phyloP scores from a whole-genome alignment of 495 filamentous ascomycete genomes.

The Penicillium pulvis region DNA sequence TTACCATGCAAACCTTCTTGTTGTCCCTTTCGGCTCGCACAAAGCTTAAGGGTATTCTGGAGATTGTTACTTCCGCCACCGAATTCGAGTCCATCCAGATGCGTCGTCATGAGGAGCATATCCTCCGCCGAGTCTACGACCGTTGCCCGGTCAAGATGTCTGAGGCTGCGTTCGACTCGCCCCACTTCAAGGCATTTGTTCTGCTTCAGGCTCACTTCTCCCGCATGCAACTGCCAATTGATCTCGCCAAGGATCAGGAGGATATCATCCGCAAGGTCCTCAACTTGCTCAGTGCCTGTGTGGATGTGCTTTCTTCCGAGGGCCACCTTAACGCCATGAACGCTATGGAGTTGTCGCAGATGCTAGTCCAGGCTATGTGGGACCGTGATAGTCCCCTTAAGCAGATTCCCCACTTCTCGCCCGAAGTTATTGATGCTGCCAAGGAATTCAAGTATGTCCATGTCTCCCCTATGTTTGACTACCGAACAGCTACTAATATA shows the following conservation, averaged over 20 bases:
- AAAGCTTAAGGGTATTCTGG: slow-evolving; percentile 93
- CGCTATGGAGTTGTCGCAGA: slow-evolving; percentile 99
- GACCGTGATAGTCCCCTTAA: slow-evolving; percentile 95
- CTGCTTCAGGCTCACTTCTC: slow-evolving; percentile 97
- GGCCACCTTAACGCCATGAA: slow-evolving; percentile 96
- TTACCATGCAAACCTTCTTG: slow-evolving; percentile 99
- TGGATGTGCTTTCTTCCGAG: slow-evolving; percentile 94
- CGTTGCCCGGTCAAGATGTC: slow-evolving; percentile 94
- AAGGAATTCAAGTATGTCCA: slow-evolving; percentile 74
- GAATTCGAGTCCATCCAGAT: slow-evolving; percentile 97
- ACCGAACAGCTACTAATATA: slow-evolving; percentile 37
- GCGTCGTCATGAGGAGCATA: slow-evolving; percentile 84
- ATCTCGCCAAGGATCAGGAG: slow-evolving; percentile 97
- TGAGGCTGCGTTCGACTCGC: slow-evolving; percentile 80
- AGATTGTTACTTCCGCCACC: slow-evolving; percentile 95
- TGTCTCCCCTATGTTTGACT: neutral
- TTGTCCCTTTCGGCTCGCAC: slow-evolving; percentile 86
- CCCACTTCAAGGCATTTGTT: slow-evolving; percentile 97
- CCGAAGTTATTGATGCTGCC: slow-evolving; percentile 79
- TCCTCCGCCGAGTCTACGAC: slow-evolving; percentile 92
- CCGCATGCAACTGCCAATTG: slow-evolving; percentile 90
- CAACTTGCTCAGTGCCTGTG: slow-evolving; percentile 84
- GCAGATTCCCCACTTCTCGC: slow-evolving; percentile 94
- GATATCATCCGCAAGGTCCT: slow-evolving; percentile 82
- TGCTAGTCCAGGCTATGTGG: slow-evolving; percentile 99